A percentile compares a stretch with the other conserved stretches of the same genome.
These are phyloP conservation scores for Capsicum chinense DNA, from an alignment of 257 asterid species.

Conservation along the genomic window DNA sequence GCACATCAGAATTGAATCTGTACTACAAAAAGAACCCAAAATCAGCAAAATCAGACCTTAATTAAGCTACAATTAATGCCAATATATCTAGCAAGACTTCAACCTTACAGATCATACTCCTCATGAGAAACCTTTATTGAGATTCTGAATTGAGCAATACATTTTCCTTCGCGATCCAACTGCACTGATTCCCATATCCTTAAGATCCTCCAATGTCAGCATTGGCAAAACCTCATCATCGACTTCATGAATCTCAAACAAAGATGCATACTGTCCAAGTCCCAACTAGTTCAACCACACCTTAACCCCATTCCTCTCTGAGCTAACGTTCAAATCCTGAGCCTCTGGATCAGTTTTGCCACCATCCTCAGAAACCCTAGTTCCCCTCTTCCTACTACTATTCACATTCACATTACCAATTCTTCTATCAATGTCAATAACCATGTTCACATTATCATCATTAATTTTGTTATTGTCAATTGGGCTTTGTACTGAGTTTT, in stretches of 20 bases:
- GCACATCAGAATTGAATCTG: slow-evolving; percentile 4
- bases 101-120: slow-evolving; percentile 3
- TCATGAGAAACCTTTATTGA: slow-evolving; percentile 72
- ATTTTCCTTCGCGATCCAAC: slow-evolving; percentile 90
- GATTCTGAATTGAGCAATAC: slow-evolving; percentile 71
- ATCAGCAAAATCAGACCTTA: neutral
- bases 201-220: slow-evolving; percentile 89
- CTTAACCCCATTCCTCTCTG: slow-evolving; percentile 32
- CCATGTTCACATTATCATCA: neutral
- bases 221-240: slow-evolving; percentile 81
- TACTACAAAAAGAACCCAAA: neutral
- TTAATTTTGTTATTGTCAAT: slow-evolving; percentile 19
- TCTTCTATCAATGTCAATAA: slow-evolving; percentile 16
- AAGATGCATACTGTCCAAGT: slow-evolving; percentile 26
- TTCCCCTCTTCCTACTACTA: slow-evolving; percentile 20
- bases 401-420: slow-evolving; percentile 11
- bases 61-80: neutral
- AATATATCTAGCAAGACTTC: neutral
- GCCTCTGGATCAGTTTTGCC: slow-evolving; percentile 27
- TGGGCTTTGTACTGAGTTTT: slow-evolving; percentile 29
- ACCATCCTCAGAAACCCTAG: slow-evolving; percentile 34
- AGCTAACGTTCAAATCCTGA: neutral
- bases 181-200: slow-evolving; percentile 90
- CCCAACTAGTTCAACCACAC: slow-evolving; percentile 30
- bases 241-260: slow-evolving; percentile 54